Conservation (phyloP, 805 yeast genomes). For the Pichia kluyveri region DNA sequence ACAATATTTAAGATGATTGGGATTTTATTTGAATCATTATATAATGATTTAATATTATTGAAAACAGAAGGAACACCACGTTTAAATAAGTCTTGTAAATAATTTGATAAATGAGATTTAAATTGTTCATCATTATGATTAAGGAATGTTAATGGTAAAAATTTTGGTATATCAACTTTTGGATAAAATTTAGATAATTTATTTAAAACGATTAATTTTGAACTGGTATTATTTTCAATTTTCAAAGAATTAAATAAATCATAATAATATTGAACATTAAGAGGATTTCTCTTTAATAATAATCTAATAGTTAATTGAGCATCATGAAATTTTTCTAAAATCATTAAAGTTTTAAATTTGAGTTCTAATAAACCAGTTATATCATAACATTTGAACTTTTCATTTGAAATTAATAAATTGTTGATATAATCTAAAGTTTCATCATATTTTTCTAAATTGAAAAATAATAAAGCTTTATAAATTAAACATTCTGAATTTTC, state of each 20-base stretch:
- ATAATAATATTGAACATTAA: slow-evolving; percentile 55
- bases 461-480: slow-evolving; percentile 61
- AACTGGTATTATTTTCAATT: slow-evolving; percentile 35
- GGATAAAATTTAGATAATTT: slow-evolving; percentile 68
- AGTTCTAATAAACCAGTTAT: slow-evolving; percentile 49
- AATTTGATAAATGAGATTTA: slow-evolving; percentile 37
- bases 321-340: slow-evolving; percentile 40
- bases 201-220: slow-evolving; percentile 54
- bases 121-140: slow-evolving; percentile 31
- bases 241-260: slow-evolving; percentile 59
- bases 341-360: slow-evolving; percentile 54
- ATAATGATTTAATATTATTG: slow-evolving; percentile 75
- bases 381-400: slow-evolving; percentile 11
- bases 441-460: slow-evolving; percentile 51
- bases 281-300: slow-evolving; percentile 80
- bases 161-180: slow-evolving; percentile 69
- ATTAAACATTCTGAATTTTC: slow-evolving; percentile 78
- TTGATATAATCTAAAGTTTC: slow-evolving; percentile 55
- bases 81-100: slow-evolving; percentile 52
- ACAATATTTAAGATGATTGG: slow-evolving; percentile 45
- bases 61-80: slow-evolving; percentile 89
- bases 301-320: slow-evolving; percentile 63
- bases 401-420: slow-evolving; percentile 15
- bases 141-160: slow-evolving; percentile 69
- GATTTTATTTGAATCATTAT: slow-evolving; percentile 35